Evolutionary conservation across 2,329 filamentous ascomycete species (phyloP).

Genomic region (Pseudocercospora cruenta): DNA sequence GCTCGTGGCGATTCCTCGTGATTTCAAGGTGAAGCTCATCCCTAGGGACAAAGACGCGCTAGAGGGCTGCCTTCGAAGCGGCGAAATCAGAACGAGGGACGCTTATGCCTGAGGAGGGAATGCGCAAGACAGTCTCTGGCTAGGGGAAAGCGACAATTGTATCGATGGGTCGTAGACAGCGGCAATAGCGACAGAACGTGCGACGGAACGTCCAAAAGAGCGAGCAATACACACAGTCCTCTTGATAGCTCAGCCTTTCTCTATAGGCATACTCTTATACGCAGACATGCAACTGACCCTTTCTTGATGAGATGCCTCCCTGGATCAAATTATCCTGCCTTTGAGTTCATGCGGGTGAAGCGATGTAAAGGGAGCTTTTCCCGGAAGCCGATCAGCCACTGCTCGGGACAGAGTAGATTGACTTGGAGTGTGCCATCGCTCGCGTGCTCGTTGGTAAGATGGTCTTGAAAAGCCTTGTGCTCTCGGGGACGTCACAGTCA

Average conservation of each 20-base stretch:
- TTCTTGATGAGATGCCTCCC: neutral
- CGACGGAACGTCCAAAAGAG: neutral
- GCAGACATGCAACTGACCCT: neutral
- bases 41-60: constrained; percentile 51
- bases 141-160: neutral
- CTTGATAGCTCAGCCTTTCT: neutral
- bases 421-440: neutral
- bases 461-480: neutral
- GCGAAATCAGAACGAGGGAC: constrained; percentile 52
- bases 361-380: neutral
- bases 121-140: neutral
- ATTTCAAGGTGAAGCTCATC: constrained; percentile 62
- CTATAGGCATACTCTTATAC: neutral
- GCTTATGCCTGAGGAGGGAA: constrained; percentile 47
- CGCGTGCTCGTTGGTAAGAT: neutral
- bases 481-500: neutral
- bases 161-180: neutral
- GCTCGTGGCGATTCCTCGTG: constrained; percentile 61
- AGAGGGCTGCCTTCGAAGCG: constrained; percentile 47
- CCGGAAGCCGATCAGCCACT: neutral
- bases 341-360: neutral
- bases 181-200: neutral
- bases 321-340: neutral
- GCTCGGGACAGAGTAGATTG: constrained; percentile 10
- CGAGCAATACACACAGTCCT: neutral